A percentile compares a stretch with the other conserved stretches of the same genome.
These are phyloP conservation scores for Penicillium desertorum DNA, from an alignment of 495 filamentous ascomycete genomes.

Conservation along the genomic window DNA sequence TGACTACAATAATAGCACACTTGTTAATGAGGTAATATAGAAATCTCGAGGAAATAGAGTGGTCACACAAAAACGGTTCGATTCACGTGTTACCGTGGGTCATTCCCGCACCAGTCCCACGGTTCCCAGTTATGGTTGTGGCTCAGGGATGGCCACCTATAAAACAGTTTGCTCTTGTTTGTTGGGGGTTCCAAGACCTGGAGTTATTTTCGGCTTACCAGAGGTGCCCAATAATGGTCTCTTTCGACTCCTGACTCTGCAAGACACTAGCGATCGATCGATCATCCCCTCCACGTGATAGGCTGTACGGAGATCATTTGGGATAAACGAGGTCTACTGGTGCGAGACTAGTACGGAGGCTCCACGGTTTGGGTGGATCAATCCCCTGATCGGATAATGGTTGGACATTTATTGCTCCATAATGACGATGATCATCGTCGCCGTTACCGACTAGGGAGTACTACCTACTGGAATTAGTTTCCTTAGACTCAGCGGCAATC, in stretches of 20 bases:
- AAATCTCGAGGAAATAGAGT: constrained; percentile 3
- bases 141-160: neutral
- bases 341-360: constrained; percentile 1
- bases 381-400: constrained; percentile 5
- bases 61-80: constrained; percentile 7
- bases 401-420: neutral
- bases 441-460: constrained; percentile 1
- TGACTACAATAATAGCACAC: neutral
- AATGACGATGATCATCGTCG: neutral
- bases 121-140: neutral
- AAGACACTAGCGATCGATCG: constrained; percentile 3
- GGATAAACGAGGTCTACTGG: neutral
- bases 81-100: constrained; percentile 5
- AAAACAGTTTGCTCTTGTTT: neutral
- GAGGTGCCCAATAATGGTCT: neutral
- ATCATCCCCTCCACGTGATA: constrained; percentile 8
- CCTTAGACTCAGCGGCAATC: neutral
- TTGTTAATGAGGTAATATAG: neutral
- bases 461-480: neutral
- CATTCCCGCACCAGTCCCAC: constrained; percentile 4
- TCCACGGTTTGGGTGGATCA: constrained; percentile 2
- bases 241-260: neutral
- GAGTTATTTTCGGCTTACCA: neutral
- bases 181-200: neutral
- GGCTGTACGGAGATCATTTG: neutral